Evolutionary conservation across 202 grass and related monocot genomes (phyloP), one percentile per base, ranked within the genome.

Genomic region (Setaria italica): DNA sequence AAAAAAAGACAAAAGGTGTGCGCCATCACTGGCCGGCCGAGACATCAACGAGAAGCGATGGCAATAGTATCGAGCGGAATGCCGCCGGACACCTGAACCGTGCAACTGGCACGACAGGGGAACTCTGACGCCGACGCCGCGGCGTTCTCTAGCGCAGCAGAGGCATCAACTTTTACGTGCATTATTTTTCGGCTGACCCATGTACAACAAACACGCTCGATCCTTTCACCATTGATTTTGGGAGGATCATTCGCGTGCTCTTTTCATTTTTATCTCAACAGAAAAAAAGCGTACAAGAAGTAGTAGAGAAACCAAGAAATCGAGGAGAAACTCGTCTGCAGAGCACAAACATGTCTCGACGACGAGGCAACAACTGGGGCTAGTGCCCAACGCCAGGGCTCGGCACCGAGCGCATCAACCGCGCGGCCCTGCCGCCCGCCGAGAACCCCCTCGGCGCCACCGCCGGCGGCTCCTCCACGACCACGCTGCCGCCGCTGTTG

Each of bases 351-450:
- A 3, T 77, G 19, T 43, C 29, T 63, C 47, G 29, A 37, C 5
- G 9, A 10, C 39, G 39, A 46, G 9, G 42, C 13, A 33, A 6
- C 11, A 33, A 1, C 35, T 0, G 32, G 0, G 15, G 64, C 68
- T 87, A 90, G 47, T 90, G 85, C 45, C 89, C 89, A 20, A 84
- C 81, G 14, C 89, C 85, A 3, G 89, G 85, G 4, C 89, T 90
- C 1, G 89, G 89, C 81, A 90, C 89, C 0, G 89, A 90, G 5
- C 85, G 70, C 89, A 90, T 80, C 54, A 45, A 17, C 55, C 89
- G 76, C 54, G n/a, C 85, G 1, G 62, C 20, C 30, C 89, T 64
- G 59, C 85, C 78, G 25, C 25, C 20, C 51, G 21, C 17, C 35
- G 88, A 72, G 20, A 82, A 72, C 9, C 78, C 64, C 8, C 2